Conservation (phyloP, 495 filamentous ascomycete genomes). For the Lasiosphaeris hirsuta region DNA sequence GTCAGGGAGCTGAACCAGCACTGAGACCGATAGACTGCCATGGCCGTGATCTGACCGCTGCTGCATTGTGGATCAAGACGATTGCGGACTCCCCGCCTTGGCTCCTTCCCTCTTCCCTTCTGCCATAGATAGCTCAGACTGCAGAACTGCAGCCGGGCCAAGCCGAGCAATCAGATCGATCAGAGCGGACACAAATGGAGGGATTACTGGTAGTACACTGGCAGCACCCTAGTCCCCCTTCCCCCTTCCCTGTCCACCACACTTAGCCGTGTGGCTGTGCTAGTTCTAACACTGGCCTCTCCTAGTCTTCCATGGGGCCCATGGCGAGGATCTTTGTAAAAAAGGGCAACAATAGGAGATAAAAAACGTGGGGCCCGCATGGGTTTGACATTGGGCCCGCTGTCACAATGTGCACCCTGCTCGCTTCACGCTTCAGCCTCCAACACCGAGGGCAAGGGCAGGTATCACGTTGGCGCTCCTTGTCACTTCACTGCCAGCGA, state of each 20-base stretch:
- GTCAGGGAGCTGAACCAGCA: background rate
- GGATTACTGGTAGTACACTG: background rate
- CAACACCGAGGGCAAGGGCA: constrained; percentile 4
- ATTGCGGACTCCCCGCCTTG: background rate
- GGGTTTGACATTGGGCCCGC: constrained; percentile 6
- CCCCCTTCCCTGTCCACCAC: background rate
- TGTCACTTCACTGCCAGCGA: constrained; percentile 2
- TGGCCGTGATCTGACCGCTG: background rate
- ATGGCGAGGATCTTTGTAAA: background rate
- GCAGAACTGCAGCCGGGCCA: background rate
- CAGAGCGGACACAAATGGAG: too few species aligned
- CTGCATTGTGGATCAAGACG: background rate
- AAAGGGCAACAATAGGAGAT: constrained; percentile 16
- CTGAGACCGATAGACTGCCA: background rate
- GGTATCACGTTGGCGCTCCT: constrained; percentile 7
- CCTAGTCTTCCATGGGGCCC: background rate
- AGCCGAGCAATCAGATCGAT: too few species aligned
- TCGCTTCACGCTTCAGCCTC: constrained; percentile 8
- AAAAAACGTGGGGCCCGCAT: constrained; percentile 13
- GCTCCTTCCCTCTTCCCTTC: background rate
- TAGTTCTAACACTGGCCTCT: background rate
- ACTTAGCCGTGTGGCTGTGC: constrained; percentile 5
- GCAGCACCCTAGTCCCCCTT: background rate
- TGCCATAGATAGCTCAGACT: background rate
- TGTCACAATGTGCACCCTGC: background rate